These are phyloP conservation scores for Aspergillus glaucus DNA, from an alignment of 2,329 filamentous ascomycete species.

Conservation along the genomic window DNA sequence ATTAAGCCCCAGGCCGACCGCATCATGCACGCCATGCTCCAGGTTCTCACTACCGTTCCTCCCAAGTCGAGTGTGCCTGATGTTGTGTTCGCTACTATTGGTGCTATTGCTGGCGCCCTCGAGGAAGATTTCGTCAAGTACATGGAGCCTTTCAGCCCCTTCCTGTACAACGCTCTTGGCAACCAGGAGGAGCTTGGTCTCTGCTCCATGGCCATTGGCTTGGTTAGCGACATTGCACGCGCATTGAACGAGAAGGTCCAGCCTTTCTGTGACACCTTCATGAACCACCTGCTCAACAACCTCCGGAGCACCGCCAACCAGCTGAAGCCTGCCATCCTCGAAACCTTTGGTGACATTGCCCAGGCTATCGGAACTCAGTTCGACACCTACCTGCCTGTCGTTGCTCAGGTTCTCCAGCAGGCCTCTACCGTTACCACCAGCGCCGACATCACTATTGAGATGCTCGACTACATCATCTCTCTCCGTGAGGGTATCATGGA, in stretches of 20 bases:
- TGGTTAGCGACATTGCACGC: slow-evolving; percentile 93
- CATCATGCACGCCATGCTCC: slow-evolving; percentile 85
- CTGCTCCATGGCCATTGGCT: slow-evolving; percentile 93
- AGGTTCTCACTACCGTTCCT: slow-evolving; percentile 69
- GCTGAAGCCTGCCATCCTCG: slow-evolving; percentile 95
- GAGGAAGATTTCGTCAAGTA: slow-evolving; percentile 94
- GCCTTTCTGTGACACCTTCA: slow-evolving; percentile 93
- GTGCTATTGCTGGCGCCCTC: slow-evolving; percentile 82
- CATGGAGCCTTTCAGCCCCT: slow-evolving; percentile 91
- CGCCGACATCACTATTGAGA: slow-evolving; percentile 80
- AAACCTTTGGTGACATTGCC: slow-evolving; percentile 97
- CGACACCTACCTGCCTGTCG: slow-evolving; percentile 85
- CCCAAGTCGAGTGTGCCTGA: slow-evolving; percentile 92
- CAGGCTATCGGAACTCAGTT: slow-evolving; percentile 88
- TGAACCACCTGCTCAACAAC: slow-evolving; percentile 95
- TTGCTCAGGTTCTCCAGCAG: slow-evolving; percentile 90
- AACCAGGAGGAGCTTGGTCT: slow-evolving; percentile 94
- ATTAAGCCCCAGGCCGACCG: slow-evolving; percentile 83
- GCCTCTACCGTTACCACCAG: slow-evolving; percentile 75
- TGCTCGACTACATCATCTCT: slow-evolving; percentile 93
- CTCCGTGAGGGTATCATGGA: slow-evolving; percentile 98
- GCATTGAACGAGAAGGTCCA: slow-evolving; percentile 85
- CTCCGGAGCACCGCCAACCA: slow-evolving; percentile 82
- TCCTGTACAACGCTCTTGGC: slow-evolving; percentile 85
- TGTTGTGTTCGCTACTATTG: slow-evolving; percentile 84